phyloP scores from a whole-genome alignment of 192 early-diverging fungal species.

The Linnemannia elongata region DNA sequence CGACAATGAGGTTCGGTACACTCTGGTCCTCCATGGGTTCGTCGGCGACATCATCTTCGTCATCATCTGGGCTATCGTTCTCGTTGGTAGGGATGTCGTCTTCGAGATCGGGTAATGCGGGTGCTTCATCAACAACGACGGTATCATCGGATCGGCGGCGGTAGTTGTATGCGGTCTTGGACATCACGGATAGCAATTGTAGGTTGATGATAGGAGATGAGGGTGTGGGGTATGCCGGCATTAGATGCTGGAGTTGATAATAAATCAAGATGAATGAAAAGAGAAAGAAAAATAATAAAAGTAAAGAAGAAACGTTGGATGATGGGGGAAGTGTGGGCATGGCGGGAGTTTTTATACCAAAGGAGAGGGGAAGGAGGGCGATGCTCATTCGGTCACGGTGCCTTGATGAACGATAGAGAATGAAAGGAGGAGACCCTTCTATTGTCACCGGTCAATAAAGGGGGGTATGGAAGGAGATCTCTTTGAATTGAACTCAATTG shows the following conservation, averaged over 20 bases:
- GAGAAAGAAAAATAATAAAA: not conserved
- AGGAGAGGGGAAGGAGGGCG: not conserved
- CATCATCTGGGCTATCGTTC: not conserved
- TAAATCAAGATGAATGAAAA: not conserved
- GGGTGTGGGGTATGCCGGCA: not conserved
- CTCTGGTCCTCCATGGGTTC: not conserved
- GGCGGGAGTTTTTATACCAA: slow-evolving; percentile 4
- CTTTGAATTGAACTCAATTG: not conserved
- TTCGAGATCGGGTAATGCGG: not conserved
- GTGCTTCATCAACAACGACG: not conserved
- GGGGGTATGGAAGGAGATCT: not conserved
- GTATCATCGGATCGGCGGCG: not conserved
- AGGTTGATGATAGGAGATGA: not conserved
- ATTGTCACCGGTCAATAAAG: not conserved
- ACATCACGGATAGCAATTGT: not conserved
- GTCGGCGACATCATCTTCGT: not conserved
- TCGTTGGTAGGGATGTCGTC: not conserved
- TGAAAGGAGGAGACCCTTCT: not conserved
- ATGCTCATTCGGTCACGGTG: not conserved
- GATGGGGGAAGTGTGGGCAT: not conserved
- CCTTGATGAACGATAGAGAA: not conserved
- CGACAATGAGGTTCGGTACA: slow-evolving; percentile 5
- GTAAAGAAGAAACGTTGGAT: not conserved
- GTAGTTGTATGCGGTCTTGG: slow-evolving; percentile 9
- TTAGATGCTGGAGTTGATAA: not conserved